These are phyloP conservation scores for Tetrahymena thermophila DNA, from an alignment of 73 alveolate species.

Conservation along the genomic window DNA sequence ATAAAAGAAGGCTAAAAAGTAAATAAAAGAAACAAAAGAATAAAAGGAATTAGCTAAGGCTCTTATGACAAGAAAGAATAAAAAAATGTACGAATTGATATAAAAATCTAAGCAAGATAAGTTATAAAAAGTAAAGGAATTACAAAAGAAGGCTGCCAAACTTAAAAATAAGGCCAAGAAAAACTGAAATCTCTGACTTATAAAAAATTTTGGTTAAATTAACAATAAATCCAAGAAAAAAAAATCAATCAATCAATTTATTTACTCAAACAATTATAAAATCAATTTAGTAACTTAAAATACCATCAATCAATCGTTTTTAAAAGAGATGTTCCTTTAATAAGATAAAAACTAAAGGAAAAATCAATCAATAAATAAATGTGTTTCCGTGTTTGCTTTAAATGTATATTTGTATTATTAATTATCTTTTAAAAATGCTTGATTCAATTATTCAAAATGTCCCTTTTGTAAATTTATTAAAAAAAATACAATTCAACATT, in stretches of 20 bases:
- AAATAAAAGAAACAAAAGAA: slow-evolving; percentile 1
- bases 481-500: too few relatives aligned
- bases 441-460: background rate
- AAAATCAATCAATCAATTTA: background rate
- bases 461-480: too few relatives aligned
- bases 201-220: too few relatives aligned
- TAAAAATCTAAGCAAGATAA: slow-evolving; percentile 18
- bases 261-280: background rate
- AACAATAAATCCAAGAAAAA: background rate
- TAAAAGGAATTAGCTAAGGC: slow-evolving; percentile 34
- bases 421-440: background rate
- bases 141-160: slow-evolving; percentile 13
- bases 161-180: background rate
- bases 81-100: slow-evolving; percentile 33
- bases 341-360: background rate
- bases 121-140: slow-evolving; percentile 1
- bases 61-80: slow-evolving; percentile 29
- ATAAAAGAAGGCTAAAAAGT: slow-evolving; percentile 12
- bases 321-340: background rate
- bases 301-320: background rate
- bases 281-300: background rate
- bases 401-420: background rate
- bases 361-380: too few relatives aligned
- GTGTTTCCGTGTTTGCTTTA: too few relatives aligned
- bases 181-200: background rate